Evolutionary conservation across 106 monocot species (phyloP).

Genomic region (Agapanthus africanus): DNA sequence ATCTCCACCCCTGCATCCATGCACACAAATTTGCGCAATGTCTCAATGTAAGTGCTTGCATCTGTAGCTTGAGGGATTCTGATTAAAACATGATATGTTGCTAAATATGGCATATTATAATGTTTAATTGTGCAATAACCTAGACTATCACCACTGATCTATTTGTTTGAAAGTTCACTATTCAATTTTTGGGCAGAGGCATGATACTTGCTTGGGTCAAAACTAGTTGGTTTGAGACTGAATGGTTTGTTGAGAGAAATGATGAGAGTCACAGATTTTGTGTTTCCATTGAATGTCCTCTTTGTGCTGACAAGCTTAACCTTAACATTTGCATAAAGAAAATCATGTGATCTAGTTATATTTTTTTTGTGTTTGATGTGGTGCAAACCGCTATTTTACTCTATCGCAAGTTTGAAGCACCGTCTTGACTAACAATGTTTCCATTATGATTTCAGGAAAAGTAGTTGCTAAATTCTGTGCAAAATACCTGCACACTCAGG

Average conservation of each 20-base stretch:
- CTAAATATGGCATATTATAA: background rate
- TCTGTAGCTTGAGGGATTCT: background rate
- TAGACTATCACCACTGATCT: too few relatives aligned
- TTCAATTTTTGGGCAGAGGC: background rate
- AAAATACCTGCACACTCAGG: constrained; percentile 69
- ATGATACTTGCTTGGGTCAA: background rate
- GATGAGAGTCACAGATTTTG: background rate
- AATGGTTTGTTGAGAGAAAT: background rate
- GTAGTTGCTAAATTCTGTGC: constrained; percentile 94
- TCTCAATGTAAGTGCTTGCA: background rate
- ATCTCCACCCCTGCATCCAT: too few relatives aligned
- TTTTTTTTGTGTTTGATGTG: background rate
- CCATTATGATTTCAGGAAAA: constrained; percentile 49
- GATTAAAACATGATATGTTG: background rate
- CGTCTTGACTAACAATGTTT: too few relatives aligned
- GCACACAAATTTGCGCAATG: too few relatives aligned
- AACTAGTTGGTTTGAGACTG: background rate
- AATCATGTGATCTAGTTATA: too few relatives aligned
- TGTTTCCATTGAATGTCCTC: too few relatives aligned
- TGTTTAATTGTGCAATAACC: background rate
- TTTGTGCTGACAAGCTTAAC: constrained; percentile 3
- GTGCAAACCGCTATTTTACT: background rate
- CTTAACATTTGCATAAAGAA: constrained; percentile 1
- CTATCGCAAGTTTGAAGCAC: background rate
- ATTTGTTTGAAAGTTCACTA: too few relatives aligned